These are phyloP conservation scores for Globisporangium parvum DNA, from an alignment of 352 stramenopile species.

Conservation along the genomic window DNA sequence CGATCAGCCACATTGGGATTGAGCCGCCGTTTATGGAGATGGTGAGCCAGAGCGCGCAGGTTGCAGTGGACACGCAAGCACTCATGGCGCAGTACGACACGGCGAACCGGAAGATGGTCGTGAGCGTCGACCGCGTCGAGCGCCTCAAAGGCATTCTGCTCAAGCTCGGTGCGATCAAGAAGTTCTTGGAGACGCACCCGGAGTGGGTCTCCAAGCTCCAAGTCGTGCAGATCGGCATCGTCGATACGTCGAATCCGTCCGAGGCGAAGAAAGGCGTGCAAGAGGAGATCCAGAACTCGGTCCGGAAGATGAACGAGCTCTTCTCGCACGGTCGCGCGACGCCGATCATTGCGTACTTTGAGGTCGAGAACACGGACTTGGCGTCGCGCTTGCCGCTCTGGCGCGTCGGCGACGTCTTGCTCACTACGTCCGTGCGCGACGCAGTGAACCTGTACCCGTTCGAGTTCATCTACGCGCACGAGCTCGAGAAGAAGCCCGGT, in stretches of 20 bases:
- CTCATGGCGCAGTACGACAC: slow-evolving; percentile 49
- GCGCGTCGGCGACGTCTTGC: slow-evolving; percentile 61
- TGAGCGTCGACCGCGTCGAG: slow-evolving; percentile 94
- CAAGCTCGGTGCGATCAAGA: slow-evolving; percentile 95
- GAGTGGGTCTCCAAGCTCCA: slow-evolving; percentile 82
- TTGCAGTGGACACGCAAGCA: slow-evolving; percentile 37
- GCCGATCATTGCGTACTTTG: slow-evolving; percentile 60
- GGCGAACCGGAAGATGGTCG: slow-evolving; percentile 76
- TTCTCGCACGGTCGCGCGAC: slow-evolving; percentile 35
- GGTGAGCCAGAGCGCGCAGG: slow-evolving; percentile 46
- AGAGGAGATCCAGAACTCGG: slow-evolving; percentile 46
- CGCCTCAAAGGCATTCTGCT: slow-evolving; percentile 96
- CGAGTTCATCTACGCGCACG: slow-evolving; percentile 83
- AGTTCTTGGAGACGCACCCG: slow-evolving; percentile 87
- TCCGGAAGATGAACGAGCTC: slow-evolving; percentile 68
- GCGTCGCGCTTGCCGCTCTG: slow-evolving; percentile 65
- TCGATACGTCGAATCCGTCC: slow-evolving; percentile 66
- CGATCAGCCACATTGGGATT: slow-evolving; percentile 97
- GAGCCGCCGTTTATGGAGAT: slow-evolving; percentile 87
- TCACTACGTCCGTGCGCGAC: slow-evolving; percentile 76
- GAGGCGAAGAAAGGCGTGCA: slow-evolving; percentile 64
- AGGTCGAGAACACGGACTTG: slow-evolving; percentile 81
- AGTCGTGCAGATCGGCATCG: slow-evolving; percentile 77
- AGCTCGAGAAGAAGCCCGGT: slow-evolving; percentile 69
- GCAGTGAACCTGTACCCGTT: slow-evolving; percentile 84